Evolutionary conservation across 1,284 basidiomycete genomes (phyloP).

Genomic region (Cutaneotrichosporon curvatum): DNA sequence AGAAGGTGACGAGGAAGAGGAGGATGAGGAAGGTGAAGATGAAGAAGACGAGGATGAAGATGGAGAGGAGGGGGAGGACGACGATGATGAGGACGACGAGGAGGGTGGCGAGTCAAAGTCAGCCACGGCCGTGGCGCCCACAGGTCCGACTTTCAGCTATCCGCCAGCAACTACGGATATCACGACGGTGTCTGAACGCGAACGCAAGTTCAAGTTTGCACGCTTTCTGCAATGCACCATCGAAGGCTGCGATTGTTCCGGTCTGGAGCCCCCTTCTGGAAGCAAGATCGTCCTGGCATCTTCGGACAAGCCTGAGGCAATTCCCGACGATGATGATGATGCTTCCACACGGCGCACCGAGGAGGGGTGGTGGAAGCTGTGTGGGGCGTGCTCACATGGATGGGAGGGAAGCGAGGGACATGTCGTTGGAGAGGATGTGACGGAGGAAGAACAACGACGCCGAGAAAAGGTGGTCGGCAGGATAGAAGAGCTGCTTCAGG

Average conservation of each 20-base stretch:
- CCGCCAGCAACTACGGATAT: slow-evolving; percentile 32
- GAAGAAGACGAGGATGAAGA: slow-evolving; percentile 14
- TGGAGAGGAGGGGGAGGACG: slow-evolving; percentile 9
- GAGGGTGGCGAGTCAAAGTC: slow-evolving; percentile 14
- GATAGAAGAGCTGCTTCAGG: slow-evolving; percentile 77
- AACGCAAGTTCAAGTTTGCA: slow-evolving; percentile 42
- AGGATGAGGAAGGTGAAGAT: slow-evolving; percentile 6
- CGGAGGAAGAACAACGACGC: slow-evolving; percentile 47
- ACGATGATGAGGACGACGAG: slow-evolving; percentile 15
- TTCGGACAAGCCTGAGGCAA: slow-evolving; percentile 49
- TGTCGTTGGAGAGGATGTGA: slow-evolving; percentile 44
- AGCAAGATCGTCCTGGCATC: slow-evolving; percentile 56
- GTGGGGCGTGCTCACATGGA: slow-evolving; percentile 64
- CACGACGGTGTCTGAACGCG: slow-evolving; percentile 23
- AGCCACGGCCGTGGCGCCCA: not conserved
- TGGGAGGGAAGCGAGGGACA: slow-evolving; percentile 64
- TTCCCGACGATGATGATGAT: slow-evolving; percentile 50
- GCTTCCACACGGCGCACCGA: slow-evolving; percentile 16
- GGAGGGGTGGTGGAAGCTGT: slow-evolving; percentile 57
- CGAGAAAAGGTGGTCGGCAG: slow-evolving; percentile 69
- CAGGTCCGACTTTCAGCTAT: slow-evolving; percentile 22
- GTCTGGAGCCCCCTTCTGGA: slow-evolving; percentile 60
- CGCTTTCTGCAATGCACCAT: slow-evolving; percentile 36
- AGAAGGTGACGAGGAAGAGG: slow-evolving; percentile 7
- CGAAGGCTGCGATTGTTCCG: slow-evolving; percentile 54